Evolutionary conservation across 345 rosid species (phyloP), one percentile per base, ranked within the genome.

Genomic region (Aegle marmelos): DNA sequence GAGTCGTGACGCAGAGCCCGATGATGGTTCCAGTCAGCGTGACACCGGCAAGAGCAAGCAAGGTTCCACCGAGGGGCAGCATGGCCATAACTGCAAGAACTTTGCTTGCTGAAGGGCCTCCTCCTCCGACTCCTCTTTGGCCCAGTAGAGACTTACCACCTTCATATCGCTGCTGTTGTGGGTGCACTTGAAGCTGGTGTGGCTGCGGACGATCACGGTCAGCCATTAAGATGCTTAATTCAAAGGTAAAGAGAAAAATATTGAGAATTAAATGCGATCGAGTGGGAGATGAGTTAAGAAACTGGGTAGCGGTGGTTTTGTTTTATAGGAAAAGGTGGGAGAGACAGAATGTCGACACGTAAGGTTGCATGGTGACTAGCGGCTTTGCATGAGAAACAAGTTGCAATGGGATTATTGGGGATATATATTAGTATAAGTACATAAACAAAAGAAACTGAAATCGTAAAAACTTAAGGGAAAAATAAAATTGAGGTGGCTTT

Each of bases 331-430:
- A 75, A 82, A 50, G 50, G 53, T 4, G 24, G 75, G 71, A 68
- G 54, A 34, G 41, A 30, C 61, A 2, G 33, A 28, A 50, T 8
- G 61, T 61, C 45, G 90, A 86, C 92, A 83, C 89, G 83, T 79
- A 78, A 68, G 24, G 75, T 60, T 88, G 89, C 81, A 87, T 88
- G 92, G 83, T 70, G 89, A 74, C 80, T 72, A 71, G 80, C 79
- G 82, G 86, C 79, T 83, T 82, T 92, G 97, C 97, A 89, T 88
- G 94, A 53, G 78, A 76, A 83, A 90, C 94, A 89, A 81, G 91
- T 89, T 83, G 83, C 92, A 30, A 34, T 9, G 11, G 17, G 57
- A 14, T 64, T 64, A n/a, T 8, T 33, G 50, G 30, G 31, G 31
- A 59, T 14, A 60, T 37, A 70, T 41, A 16, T 5, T n/a, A n/a